phyloP scores from a whole-genome alignment of 805 yeast species.

The Kazachstania africana region DNA sequence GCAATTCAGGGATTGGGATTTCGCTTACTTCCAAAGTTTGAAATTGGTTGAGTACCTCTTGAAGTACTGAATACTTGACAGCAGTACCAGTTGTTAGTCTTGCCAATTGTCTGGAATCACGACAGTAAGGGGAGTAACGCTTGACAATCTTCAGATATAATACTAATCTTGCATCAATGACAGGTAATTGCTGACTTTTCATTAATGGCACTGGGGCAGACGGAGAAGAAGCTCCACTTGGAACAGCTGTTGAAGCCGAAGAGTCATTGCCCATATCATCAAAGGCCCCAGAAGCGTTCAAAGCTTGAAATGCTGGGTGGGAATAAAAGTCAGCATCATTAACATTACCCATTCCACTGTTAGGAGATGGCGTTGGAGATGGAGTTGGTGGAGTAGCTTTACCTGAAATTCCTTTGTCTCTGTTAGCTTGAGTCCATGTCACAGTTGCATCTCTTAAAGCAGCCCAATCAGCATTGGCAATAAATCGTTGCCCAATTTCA shows the following conservation, averaged over 20 bases:
- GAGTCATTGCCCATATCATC: slow-evolving; percentile 18
- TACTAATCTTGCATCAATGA: slow-evolving; percentile 33
- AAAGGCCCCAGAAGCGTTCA: slow-evolving; percentile 30
- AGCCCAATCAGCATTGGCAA: slow-evolving; percentile 80
- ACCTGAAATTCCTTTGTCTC: slow-evolving; percentile 5
- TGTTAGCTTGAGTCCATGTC: slow-evolving; percentile 24
- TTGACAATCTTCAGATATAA: slow-evolving; percentile 46
- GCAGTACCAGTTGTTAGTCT: slow-evolving; percentile 35
- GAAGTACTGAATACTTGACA: slow-evolving; percentile 31
- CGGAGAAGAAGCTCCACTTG: slow-evolving; percentile 8
- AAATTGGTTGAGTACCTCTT: slow-evolving; percentile 29
- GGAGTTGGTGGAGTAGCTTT: slow-evolving; percentile 6
- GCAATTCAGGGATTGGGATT: slow-evolving; percentile 32
- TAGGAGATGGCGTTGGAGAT: slow-evolving; percentile 6
- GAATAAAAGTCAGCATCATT: slow-evolving; percentile 17
- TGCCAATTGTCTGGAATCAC: slow-evolving; percentile 36
- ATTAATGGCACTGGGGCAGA: slow-evolving; percentile 4
- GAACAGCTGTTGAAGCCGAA: slow-evolving; percentile 2
- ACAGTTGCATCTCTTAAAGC: slow-evolving; percentile 68
- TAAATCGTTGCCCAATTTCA: slow-evolving; percentile 41
- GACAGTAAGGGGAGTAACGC: slow-evolving; percentile 36
- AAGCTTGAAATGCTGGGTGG: slow-evolving; percentile 29
- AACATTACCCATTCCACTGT: slow-evolving; percentile 2
- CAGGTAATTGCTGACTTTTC: slow-evolving; percentile 7
- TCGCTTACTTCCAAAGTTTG: slow-evolving; percentile 29